Evolutionary conservation across 768 basidiomycete species (phyloP).

Genomic region (Lactifluus echinatus): DNA sequence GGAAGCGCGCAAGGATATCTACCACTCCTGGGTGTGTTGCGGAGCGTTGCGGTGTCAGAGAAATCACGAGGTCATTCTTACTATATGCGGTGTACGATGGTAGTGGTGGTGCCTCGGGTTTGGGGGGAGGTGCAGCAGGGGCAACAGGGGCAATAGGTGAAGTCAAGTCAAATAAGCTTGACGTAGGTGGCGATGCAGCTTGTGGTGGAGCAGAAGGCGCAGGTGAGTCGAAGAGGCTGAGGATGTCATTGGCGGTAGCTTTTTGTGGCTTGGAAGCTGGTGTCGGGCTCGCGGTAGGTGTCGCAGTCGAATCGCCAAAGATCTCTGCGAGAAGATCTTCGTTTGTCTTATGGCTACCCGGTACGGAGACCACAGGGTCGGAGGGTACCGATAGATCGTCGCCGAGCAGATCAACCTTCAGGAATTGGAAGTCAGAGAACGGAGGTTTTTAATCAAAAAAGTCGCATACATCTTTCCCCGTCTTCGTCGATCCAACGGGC

Average conservation of each 20-base stretch:
- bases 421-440: background rate
- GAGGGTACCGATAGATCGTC: conserved; percentile 47
- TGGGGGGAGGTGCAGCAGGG: conserved; percentile 25
- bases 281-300: conserved; percentile 29
- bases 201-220: conserved; percentile 29
- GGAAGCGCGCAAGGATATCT: conserved; percentile 85
- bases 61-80: conserved; percentile 82
- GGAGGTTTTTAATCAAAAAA: background rate
- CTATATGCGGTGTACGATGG: conserved; percentile 84
- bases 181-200: conserved; percentile 21
- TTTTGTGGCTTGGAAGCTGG: conserved; percentile 33
- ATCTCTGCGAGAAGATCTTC: conserved; percentile 91
- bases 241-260: conserved; percentile 78
- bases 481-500: conserved; percentile 84
- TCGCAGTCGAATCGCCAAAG: conserved; percentile 53
- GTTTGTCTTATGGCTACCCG: conserved; percentile 45
- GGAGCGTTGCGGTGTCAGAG: conserved; percentile 81
- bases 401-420: conserved; percentile 66
- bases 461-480: conserved; percentile 54
- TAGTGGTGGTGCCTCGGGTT: conserved; percentile 42
- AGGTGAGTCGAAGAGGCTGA: conserved; percentile 69
- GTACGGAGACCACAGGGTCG: conserved; percentile 35
- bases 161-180: conserved; percentile 17
- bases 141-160: conserved; percentile 17
- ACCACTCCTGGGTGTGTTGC: conserved; percentile 78